Evolutionary conservation across 345 rosid species (phyloP), one percentile per base, ranked within the genome.

Genomic region (Camelina laxa): DNA sequence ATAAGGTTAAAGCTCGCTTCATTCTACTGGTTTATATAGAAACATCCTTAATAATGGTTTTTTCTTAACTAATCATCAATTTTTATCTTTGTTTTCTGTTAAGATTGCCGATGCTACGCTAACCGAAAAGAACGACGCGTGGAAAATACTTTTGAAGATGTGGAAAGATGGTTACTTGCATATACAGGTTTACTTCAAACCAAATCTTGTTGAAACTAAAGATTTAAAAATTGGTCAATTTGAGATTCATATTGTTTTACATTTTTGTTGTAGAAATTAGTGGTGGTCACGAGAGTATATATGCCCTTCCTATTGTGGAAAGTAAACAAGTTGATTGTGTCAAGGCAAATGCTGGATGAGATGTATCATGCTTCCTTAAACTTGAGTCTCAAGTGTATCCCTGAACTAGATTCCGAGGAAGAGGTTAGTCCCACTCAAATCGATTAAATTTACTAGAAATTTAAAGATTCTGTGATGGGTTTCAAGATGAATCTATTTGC

Each of bases 321-420:
- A 67, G 89, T 88, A 30, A 85, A 87, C 24, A 86, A 83, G 80
- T 39, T 71, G 39, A 72, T 50, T 36, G 83, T 87, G 44, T 70
- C 70, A 79, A 78, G 77, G 53, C 81, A 78, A 60, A 76, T 90
- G 1, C 67, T 88, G 60, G 95, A 88, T 73, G 95, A 90, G 76
- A 86, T 94, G 98, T 90, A 82, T 75, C 95, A 91, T 80, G 90
- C 92, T 42, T 83, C 87, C 6, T 72, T 91, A 62, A 94, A 90
- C 88, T 74, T 94, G 89, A 85, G 84, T 74, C 77, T 73, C 9
- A 85, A 92, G 44, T 67, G 82, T 76, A 76, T 83, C 31, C 69
- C 79, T 66, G 97, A 91, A 75, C 9, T 78, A 60, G 96, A 90
- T 17, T 81, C 82, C 51, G 86, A 80, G 69, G 82, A 83, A 68